Base-by-base conservation (phyloP, 495 filamentous ascomycete genomes). In the Thermochaetoides thermophila region DNA sequence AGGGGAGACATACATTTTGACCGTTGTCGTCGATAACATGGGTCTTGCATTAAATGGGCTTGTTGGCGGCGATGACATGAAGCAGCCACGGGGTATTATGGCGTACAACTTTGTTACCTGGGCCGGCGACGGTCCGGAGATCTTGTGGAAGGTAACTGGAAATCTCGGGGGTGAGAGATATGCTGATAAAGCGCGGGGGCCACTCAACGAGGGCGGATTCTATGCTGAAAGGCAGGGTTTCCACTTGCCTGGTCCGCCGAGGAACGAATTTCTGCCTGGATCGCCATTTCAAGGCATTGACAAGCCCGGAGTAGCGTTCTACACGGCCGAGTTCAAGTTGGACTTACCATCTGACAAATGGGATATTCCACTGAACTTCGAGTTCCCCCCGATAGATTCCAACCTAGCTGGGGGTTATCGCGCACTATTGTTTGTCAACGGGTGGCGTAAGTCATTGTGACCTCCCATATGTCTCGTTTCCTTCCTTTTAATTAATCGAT, bases 371-470 rank as follows among this genome's bases (percentile, higher is more conserved):
- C 42, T 81, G 12, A 57, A 58, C 17, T 78, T 84, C 48, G 59
- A 61, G 38, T 74, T 78, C 30, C 57, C 52, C 5, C 72, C 48
- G 6, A 76, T 73, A 37, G 48, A 43, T 29, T 68, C 62, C 3
- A 18, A 6, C 21, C 21, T n/a, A n/a, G n/a, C n/a, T n/a, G n/a
- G n/a, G n/a, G n/a, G n/a, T n/a, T n/a, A n/a, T n/a, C n/a, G n/a
- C n/a, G n/a, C n/a, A n/a, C 67, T 72, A 59, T 46, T 84, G n/a
- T 86, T 60, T 42, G 74, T 86, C 24, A 84, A 84, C 50, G 80
- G 81, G 3, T 84, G 69, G 48, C 77, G 39, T 38, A 34, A 37
- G 39, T 37, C 11, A 1, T n/a, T n/a, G n/a, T n/a, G n/a, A n/a
- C n/a, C n/a, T n/a, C n/a, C n/a, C n/a, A n/a, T n/a, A n/a, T n/a